Conservation (phyloP, 129 eudicot genomes). For the Cynara cardunculus region DNA sequence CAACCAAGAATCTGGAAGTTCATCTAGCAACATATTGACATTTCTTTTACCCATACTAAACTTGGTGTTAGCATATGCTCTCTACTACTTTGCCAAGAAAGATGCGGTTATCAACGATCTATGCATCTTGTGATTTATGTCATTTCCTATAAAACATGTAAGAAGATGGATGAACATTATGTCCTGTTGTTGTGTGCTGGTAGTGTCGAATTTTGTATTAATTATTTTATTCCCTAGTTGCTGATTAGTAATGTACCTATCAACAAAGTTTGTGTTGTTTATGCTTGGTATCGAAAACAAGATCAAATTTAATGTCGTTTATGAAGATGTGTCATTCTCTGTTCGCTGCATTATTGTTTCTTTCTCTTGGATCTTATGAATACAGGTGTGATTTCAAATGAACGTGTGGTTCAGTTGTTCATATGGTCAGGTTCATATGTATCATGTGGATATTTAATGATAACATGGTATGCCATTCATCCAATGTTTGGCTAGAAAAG, state of each 20-base stretch:
- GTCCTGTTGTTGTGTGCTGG: neutral
- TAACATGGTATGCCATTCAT: neutral
- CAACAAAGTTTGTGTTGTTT: too few species aligned
- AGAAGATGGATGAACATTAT: neutral
- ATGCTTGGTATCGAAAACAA: too few species aligned
- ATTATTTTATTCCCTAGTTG: neutral
- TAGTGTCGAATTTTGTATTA: neutral
- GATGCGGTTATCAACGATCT: constrained; percentile 10
- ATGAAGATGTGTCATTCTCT: too few species aligned
- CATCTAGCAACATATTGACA: constrained; percentile 37
- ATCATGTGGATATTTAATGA: too few species aligned
- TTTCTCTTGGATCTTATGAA: neutral
- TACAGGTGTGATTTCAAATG: neutral
- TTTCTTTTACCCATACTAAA: constrained; percentile 53
- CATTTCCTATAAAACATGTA: neutral
- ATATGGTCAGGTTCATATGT: too few species aligned
- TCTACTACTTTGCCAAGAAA: constrained; percentile 34
- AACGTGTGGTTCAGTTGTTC: too few species aligned
- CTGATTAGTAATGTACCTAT: neutral
- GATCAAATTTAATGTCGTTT: too few species aligned
- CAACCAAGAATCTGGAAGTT: constrained; percentile 27
- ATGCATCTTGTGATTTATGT: neutral
- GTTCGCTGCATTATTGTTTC: neutral
- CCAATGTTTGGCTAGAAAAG: neutral
- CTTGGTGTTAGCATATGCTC: constrained; percentile 52